Evolutionary conservation across 2,329 filamentous ascomycete species (phyloP).

Genomic region (Niveomyces coronatus): DNA sequence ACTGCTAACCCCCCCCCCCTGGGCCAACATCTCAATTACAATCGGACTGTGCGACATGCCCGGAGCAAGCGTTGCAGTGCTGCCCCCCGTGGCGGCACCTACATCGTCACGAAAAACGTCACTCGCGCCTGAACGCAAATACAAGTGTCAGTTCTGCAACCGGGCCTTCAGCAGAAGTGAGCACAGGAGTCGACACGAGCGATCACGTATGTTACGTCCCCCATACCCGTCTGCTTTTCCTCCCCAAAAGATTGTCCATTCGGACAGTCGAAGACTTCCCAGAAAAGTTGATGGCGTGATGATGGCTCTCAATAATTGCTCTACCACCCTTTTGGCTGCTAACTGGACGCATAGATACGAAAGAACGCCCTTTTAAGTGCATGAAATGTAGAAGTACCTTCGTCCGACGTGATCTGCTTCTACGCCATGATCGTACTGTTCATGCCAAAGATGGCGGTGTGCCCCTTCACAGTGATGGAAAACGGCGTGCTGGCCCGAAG

Average conservation of each 20-base stretch:
- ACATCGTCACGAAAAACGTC: constrained; percentile 66
- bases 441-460: constrained; percentile 96
- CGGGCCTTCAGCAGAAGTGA: constrained; percentile 95
- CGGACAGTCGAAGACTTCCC: no score
- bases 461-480: constrained; percentile 87
- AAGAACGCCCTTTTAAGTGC: constrained; percentile 98
- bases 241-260: background rate
- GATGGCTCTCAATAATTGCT: background rate
- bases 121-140: constrained; percentile 85
- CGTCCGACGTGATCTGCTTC: constrained; percentile 88
- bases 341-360: constrained; percentile 60
- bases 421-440: constrained; percentile 95
- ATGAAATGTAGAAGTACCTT: constrained; percentile 97
- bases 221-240: constrained; percentile 9
- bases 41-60: constrained; percentile 44
- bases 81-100: constrained; percentile 53
- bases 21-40: background rate
- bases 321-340: background rate
- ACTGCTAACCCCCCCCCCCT: constrained; percentile 6
- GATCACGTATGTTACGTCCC: constrained; percentile 72
- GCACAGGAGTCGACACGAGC: constrained; percentile 91
- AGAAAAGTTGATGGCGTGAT: no score
- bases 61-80: constrained; percentile 56
- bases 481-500: constrained; percentile 68
- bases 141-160: constrained; percentile 99